Evolutionary conservation across 148 eudicot species (phyloP).

Genomic region (Diospyros kaki): DNA sequence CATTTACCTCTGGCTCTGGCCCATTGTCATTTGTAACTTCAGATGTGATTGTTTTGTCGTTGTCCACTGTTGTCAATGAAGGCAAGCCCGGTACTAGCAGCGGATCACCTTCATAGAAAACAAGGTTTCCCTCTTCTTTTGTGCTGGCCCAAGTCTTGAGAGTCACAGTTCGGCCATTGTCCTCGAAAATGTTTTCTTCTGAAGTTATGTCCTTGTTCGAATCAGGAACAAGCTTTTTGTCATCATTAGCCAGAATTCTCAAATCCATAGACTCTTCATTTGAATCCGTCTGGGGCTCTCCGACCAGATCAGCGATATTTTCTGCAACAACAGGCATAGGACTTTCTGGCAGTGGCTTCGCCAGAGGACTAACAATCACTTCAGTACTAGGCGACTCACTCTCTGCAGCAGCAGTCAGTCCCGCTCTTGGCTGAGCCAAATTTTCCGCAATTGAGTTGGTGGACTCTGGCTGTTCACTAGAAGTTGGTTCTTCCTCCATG

Average conservation of each 20-base stretch:
- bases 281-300: neutral
- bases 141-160: neutral
- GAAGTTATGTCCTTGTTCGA: neutral
- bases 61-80: conserved; percentile 14
- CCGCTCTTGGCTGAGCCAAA: neutral
- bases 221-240: neutral
- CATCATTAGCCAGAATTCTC: neutral
- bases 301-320: conserved; percentile 9
- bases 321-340: conserved; percentile 13
- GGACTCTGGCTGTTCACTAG: conserved; percentile 1
- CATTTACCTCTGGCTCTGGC: conserved; percentile 25
- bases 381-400: neutral
- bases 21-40: neutral
- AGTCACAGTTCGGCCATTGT: conserved; percentile 2
- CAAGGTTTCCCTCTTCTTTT: conserved; percentile 16
- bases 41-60: conserved; percentile 9
- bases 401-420: neutral
- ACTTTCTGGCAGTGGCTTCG: neutral
- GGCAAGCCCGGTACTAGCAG: conserved; percentile 49
- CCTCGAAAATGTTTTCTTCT: neutral
- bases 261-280: neutral
- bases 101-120: conserved; percentile 24
- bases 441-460: conserved; percentile 8
- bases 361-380: neutral
- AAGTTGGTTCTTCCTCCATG: conserved; percentile 24